phyloP scores from a whole-genome alignment of 176 grass and related monocot genomes.

The Triticum urartu region DNA sequence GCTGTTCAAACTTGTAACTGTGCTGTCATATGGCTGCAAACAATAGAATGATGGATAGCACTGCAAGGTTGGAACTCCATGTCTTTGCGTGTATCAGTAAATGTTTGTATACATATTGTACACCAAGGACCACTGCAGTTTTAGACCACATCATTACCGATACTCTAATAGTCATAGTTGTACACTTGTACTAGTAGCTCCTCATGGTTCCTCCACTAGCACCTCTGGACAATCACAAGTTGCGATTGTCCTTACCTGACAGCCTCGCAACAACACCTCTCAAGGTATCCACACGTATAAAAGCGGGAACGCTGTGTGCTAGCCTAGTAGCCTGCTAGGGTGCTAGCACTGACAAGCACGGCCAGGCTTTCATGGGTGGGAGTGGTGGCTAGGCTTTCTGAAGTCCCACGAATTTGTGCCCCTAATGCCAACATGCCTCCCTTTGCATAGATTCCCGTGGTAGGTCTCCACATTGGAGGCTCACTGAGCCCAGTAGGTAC shows the following conservation, averaged over 20 bases:
- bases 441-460: background rate
- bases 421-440: background rate
- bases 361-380: no score
- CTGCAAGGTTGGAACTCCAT: background rate
- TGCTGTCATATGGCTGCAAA: background rate
- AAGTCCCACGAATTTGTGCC: background rate
- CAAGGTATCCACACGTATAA: background rate
- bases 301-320: no score
- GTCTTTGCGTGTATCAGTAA: no score
- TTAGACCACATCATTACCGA: background rate
- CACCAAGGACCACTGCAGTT: background rate
- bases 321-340: no score
- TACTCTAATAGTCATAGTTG: conserved; percentile 1
- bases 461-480: background rate
- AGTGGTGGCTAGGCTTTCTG: no score
- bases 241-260: background rate
- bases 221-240: background rate
- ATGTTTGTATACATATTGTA: background rate
- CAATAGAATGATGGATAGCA: background rate
- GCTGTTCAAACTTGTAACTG: background rate
- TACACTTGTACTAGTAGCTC: background rate
- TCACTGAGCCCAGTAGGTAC: background rate
- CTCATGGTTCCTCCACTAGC: background rate
- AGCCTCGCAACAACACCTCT: background rate
- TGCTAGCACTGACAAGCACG: no score